Evolutionary conservation across 768 basidiomycete species (phyloP), one percentile per base, ranked within the genome.

Genomic region (Serendipita sp.): DNA sequence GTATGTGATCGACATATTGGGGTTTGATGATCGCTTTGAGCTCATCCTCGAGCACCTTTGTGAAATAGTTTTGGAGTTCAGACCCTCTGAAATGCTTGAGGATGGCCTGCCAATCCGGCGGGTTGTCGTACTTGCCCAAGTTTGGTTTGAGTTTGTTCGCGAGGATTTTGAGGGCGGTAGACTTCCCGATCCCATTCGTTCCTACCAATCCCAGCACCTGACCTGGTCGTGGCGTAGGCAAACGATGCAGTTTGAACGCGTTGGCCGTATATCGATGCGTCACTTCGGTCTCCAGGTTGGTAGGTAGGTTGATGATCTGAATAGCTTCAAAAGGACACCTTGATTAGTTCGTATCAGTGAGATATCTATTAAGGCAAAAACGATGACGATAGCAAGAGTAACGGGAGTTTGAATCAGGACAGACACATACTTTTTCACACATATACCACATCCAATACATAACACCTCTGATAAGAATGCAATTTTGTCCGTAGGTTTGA

Each of bases 361-460:
- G 64, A 58, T 18, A 45, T 13, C 2, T 0, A 44, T 37, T 46
- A 48, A 37, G 10, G 56, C 32, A 35, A 28, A 37, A 13, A 41
- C 5, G 16, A 41, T 18, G 16, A 0, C 16, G 4, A 10, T 24
- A 32, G 66, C 47, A 37, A 63, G n/a, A 16, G 16, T 53, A 11
- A 28, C 45, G 41, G 16, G 28, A 8, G 47, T 65, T 45, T 24
- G 3, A 60, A 8, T 16, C 13, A 16, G 4, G 58, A 53, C 4
- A 2, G 2, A 5, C 3, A 77, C 87, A 73, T 72, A 96, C 95
- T 97, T 99, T 78, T 98, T 97, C 38, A 97, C 94, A 74, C 96
- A 99, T 72, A 99, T 98, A 89, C 96, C 96, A 75, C 96, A 99
- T 70, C 96, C 96, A 67, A 99, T 99, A 74, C 96, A 99, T 64